Conservation (phyloP, 352 stramenopile genomes). For the Pythium insidiosum region DNA sequence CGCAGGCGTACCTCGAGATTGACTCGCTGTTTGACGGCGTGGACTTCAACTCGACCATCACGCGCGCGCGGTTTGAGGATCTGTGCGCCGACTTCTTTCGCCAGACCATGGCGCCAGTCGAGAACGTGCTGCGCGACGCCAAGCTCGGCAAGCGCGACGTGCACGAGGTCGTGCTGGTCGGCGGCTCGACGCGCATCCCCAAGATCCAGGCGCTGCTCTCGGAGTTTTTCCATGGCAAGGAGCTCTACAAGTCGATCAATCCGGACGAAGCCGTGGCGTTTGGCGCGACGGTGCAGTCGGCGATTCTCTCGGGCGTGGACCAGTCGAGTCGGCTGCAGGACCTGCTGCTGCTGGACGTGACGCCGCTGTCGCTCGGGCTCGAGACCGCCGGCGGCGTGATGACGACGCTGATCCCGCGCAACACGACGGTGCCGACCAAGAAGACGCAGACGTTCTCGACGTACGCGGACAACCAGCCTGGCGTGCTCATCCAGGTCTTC, state of each 20-base stretch:
- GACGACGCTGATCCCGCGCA: slow-evolving; percentile 79
- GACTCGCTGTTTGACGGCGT: slow-evolving; percentile 90
- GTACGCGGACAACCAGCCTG: slow-evolving; percentile 80
- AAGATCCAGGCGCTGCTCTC: slow-evolving; percentile 52
- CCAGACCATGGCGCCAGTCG: slow-evolving; percentile 84
- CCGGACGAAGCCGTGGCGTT: slow-evolving; percentile 77
- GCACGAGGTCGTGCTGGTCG: slow-evolving; percentile 77
- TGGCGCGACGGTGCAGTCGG: slow-evolving; percentile 63
- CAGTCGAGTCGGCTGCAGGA: slow-evolving; percentile 83
- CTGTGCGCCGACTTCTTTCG: slow-evolving; percentile 88
- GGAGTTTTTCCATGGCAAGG: slow-evolving; percentile 61
- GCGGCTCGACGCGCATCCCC: slow-evolving; percentile 72
- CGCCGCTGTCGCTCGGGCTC: slow-evolving; percentile 78
- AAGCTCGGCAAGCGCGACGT: slow-evolving; percentile 83
- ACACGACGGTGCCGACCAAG: slow-evolving; percentile 84
- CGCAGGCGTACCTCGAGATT: slow-evolving; percentile 93
- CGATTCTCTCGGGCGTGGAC: slow-evolving; percentile 51
- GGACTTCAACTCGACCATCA: slow-evolving; percentile 93
- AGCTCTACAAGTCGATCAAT: slow-evolving; percentile 76
- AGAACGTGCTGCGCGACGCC: slow-evolving; percentile 83
- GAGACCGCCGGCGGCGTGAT: slow-evolving; percentile 88
- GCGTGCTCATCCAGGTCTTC: slow-evolving; percentile 86
- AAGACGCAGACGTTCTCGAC: slow-evolving; percentile 87
- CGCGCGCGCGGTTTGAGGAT: slow-evolving; percentile 88
- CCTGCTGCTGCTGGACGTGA: slow-evolving; percentile 84